Conservation (phyloP, 116 monocot genomes). For the Trichopus zeylanicus region DNA sequence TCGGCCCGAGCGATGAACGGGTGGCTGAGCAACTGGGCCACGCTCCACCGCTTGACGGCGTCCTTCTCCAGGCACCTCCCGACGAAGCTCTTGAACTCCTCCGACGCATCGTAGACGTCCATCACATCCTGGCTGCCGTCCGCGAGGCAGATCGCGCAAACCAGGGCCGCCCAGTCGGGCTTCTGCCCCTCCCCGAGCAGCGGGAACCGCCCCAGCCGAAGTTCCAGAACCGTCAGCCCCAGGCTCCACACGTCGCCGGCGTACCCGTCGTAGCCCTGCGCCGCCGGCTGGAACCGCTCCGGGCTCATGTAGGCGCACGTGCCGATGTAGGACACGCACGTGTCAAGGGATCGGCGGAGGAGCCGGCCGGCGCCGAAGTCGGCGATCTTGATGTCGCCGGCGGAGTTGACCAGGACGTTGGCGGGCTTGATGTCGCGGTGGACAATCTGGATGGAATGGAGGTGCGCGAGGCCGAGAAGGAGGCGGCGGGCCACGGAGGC, state of each 20-base stretch:
- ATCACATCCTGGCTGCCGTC: constrained; percentile 34
- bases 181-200: constrained; percentile 56
- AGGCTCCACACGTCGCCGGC: constrained; percentile 87
- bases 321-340: constrained; percentile 64
- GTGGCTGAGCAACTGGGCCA: constrained; percentile 38
- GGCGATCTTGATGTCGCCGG: constrained; percentile 75
- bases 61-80: constrained; percentile 52
- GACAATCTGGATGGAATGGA: constrained; percentile 63
- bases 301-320: constrained; percentile 95
- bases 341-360: constrained; percentile 42
- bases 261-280: constrained; percentile 57
- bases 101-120: constrained; percentile 22
- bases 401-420: constrained; percentile 53
- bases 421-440: constrained; percentile 91
- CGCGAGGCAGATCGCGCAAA: constrained; percentile 86
- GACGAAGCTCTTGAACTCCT: constrained; percentile 39
- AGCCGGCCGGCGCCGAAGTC: constrained; percentile 75
- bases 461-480: constrained; percentile 55
- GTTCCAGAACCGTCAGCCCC: constrained; percentile 65
- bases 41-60: constrained; percentile 45
- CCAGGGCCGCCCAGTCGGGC: constrained; percentile 83
- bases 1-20: constrained; percentile 42
- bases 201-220: constrained; percentile 58
- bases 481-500: constrained; percentile 48
- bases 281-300: constrained; percentile 70